Evolutionary conservation across 805 yeast genomes (phyloP), one percentile per base, ranked within the genome.

Genomic region (Starmerella bacillaris): DNA sequence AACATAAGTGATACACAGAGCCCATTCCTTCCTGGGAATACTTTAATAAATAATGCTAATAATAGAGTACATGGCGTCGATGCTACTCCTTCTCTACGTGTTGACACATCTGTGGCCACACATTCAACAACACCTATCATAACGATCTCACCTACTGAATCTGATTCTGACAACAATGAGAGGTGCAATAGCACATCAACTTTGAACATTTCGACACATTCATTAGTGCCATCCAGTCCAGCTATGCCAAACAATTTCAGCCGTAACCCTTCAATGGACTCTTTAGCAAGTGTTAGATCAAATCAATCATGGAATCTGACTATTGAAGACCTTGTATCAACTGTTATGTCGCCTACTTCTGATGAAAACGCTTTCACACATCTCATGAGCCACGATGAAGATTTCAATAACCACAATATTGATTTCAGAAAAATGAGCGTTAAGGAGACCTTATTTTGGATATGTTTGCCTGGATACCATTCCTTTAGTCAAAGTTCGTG

Each of bases 401-500:
- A 26, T 18, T n/a, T n/a, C n/a, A 26, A 18, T 18, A 26, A 26
- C 14, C 29, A 12, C 29, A n/a, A n/a, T n/a, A 26, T 26, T 26
- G 29, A 26, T 11, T 26, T 6, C 12, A 15, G 14, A 7, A 26
- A 26, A 15, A 26, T 26, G 29, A 26, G 14, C 7, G 29, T 26
- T 15, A 5, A 11, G 5, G 29, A 26, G 5, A 6, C 14, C 18
- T 18, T 26, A 8, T 26, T 7, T 18, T 26, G 29, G 29, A 26
- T 26, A 15, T 26, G 29, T 12, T 7, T 26, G 9, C 29, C 29
- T 11, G 29, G 29, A 11, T 18, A 26, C 14, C 29, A 26, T 11
- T 14, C 6, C 8, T 26, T 54, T 30, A 11, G 20, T 5, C 43
- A 46, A 12, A 55, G 54, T 30, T 37, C 55, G 3, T 33, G 41